phyloP scores from a whole-genome alignment of 148 eudicot species.

The Silene conica region DNA sequence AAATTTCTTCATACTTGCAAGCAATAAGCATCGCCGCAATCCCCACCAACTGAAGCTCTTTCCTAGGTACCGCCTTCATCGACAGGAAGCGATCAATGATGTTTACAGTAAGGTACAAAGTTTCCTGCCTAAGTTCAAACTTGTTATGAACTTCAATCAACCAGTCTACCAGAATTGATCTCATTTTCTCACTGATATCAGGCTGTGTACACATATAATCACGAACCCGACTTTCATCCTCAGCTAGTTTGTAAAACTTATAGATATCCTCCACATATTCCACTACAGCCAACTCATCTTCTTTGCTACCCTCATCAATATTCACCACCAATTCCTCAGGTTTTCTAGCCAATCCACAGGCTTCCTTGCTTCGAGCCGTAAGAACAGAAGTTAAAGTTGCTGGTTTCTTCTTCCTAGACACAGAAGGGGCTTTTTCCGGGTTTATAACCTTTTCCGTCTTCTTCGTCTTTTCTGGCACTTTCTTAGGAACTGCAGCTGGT shows the following conservation, averaged over 20 bases:
- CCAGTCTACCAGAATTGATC: conserved; percentile 47
- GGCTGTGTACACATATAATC: conserved; percentile 42
- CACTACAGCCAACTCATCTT: conserved; percentile 37
- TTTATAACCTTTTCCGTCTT: conserved; percentile 20
- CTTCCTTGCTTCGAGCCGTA: conserved; percentile 54
- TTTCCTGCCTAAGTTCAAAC: conserved; percentile 47
- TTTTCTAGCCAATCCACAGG: conserved; percentile 37
- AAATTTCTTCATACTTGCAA: conserved; percentile 58
- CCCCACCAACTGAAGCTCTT: conserved; percentile 52
- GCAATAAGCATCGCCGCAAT: conserved; percentile 48
- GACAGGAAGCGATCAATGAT: conserved; percentile 44
- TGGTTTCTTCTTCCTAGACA: conserved; percentile 25
- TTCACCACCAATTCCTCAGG: conserved; percentile 30
- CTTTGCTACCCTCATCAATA: conserved; percentile 32
- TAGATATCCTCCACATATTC: conserved; percentile 45
- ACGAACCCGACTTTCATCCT: conserved; percentile 25
- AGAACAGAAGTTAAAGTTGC: conserved; percentile 38
- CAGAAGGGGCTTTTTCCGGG: conserved; percentile 23
- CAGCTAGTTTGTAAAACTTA: conserved; percentile 35
- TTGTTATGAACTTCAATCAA: conserved; percentile 49
- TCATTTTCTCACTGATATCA: conserved; percentile 47
- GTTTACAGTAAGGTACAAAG: conserved; percentile 50
- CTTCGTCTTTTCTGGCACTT: conserved; percentile 30
- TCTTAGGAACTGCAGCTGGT: conserved; percentile 21
- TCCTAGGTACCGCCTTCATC: conserved; percentile 34